Evolutionary conservation across 805 yeast genomes (phyloP), one percentile per base, ranked within the genome.

Genomic region (Millerago galiae): DNA sequence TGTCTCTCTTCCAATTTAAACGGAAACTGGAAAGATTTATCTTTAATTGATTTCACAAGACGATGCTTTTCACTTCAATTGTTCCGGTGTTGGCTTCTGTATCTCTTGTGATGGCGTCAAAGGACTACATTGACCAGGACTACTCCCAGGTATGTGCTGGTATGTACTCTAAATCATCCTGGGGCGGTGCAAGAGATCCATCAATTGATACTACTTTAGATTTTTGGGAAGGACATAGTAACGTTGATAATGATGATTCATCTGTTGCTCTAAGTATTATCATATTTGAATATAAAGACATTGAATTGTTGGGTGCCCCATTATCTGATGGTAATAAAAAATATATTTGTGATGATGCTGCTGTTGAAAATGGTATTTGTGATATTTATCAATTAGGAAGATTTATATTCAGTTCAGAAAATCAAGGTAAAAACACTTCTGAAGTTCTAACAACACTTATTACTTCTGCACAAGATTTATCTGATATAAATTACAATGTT

Each of bases 211-310:
- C 72, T 37, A 72, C 75, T 41, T 50, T 79, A 42, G 53, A 60
- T 42, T 48, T 58, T 4, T 54, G 44, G 18, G 44, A 40, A 11
- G 44, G 46, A 9, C 44, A 44, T 26, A 59, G 43, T 13, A 51
- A 42, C 24, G 51, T 49, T 8, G 59, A 57, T 10, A 47, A 53
- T 5, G 45, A 57, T 15, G 63, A 64, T 3, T 60, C 58, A 25
- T 63, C 66, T 35, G 59, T 63, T 8, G 70, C 66, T 18, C 70
- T 91, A 16, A 74, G 89, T 3, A 74, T 87, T 37, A 78, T 87
- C 25, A 70, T 93, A 7, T 93, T 86, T 60, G 96, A 90, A 60
- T 90, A 84, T 66, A 72, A 77, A 53, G 97, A 93, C 60, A 68
- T 81, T 36, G 78, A 70, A 34, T 68, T 72, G 41, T 60, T 91